Base-by-base conservation (phyloP, 2,329 filamentous ascomycete species). In the Parafenestella ontariensis region DNA sequence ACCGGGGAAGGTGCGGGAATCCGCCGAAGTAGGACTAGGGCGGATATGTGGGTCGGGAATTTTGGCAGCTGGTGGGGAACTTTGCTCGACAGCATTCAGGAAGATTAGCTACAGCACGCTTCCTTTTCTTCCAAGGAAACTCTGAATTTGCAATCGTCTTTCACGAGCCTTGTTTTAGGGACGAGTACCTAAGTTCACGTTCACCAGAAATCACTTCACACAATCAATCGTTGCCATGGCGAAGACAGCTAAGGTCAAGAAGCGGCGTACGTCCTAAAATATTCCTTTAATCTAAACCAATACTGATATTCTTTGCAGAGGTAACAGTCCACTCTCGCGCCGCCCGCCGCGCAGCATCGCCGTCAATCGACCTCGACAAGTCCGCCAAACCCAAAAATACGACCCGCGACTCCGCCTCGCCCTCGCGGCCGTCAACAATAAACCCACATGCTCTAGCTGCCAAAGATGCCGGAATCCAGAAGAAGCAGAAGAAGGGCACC, bases 391-490 rank as follows among this genome's bases (percentile, higher is more conserved):
- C 56, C 15, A 28, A 51, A 20, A 78, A 85, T 54, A 78, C 66
- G 43, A 65, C 68, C 8, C 64, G 66, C 11, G 65, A 69, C 48
- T 70, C 73, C 5, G 61, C 69, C 13, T 70, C 65, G 4, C 65
- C 63, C 2, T 56, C 61, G 1, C 49, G 64, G 56, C 62, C 68
- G 58, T 58, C 69, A 9, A 49, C 55, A 46, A 34, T 65, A 45
- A 69, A 73, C 45, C 68, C 69, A 72, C 62, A 89, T n/a, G 82
- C 91, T 17, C 85, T 92, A 36, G 85, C 86, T 34, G 85, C 88
- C 15, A 88, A 90, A 62, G 85, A 87, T 69, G 83, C 87, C 17
- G 90, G 91, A 26, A 82, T 94, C 49, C 92, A 90, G 75, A 91
- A 89, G 76, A 89, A 86, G 72, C 77, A 78, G 56, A 85, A 85